phyloP scores from a whole-genome alignment of 106 monocot genomes.

The Alisma plantagoaquatica region DNA sequence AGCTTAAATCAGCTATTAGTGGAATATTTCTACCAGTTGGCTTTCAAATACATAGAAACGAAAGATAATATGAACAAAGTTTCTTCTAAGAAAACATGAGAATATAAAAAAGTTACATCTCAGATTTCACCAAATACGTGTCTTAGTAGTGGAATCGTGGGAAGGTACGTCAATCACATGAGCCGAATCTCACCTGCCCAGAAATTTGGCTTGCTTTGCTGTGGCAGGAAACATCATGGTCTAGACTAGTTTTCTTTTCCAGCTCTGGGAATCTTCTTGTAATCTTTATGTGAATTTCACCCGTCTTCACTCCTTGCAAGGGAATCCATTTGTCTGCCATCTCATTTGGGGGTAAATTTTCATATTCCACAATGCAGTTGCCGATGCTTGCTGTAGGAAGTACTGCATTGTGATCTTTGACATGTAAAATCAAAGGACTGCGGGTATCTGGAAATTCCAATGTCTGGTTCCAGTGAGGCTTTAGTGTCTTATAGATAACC shows the following conservation, averaged over 20 bases:
- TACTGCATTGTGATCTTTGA: conserved; percentile 88
- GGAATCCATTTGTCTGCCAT: conserved; percentile 83
- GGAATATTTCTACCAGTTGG: background rate
- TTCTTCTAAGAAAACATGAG: background rate
- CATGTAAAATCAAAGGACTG: conserved; percentile 47
- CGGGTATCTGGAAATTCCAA: conserved; percentile 82
- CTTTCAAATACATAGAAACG: background rate
- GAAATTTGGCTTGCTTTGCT: conserved; percentile 37
- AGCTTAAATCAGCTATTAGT: background rate
- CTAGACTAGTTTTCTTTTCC: conserved; percentile 25
- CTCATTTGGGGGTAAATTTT: conserved; percentile 51
- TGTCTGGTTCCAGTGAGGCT: conserved; percentile 91
- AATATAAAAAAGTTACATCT: background rate
- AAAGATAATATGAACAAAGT: background rate
- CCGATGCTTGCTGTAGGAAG: conserved; percentile 74
- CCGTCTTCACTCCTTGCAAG: conserved; percentile 73
- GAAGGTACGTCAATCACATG: background rate
- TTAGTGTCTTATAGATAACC: conserved; percentile 80
- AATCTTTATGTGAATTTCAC: conserved; percentile 83
- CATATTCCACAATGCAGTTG: conserved; percentile 73
- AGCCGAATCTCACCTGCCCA: conserved; percentile 37
- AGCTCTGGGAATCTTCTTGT: conserved; percentile 52
- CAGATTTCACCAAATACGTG: background rate
- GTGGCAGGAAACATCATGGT: conserved; percentile 10
- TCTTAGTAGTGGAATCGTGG: background rate